Evolutionary conservation across 169 alveolate species (phyloP), one percentile per base, ranked within the genome.

Genomic region (Plasmodium vivax): DNA sequence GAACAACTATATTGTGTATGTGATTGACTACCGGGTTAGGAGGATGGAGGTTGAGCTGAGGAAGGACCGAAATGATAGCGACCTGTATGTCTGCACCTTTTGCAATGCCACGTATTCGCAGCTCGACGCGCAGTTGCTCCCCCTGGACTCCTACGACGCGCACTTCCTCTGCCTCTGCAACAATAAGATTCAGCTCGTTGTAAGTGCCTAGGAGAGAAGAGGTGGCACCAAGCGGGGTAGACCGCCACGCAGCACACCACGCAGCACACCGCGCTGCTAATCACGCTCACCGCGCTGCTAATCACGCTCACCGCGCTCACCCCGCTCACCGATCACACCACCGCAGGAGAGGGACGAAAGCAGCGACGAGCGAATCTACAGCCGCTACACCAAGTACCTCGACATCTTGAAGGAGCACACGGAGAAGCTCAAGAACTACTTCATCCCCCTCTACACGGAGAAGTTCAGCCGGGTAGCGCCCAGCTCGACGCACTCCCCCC

Each of bases 151-250:
- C 9, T 93, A 93, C 72, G 97, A 96, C 58, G 96, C 97, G 8
- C 97, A 96, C 41, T 96, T 96, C 82, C 84, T 96, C 7, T 96
- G 97, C 75, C 85, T 91, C 88, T 96, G 97, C 93, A 96, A 96
- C 45, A 83, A 96, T 32, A 96, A 95, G 85, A 95, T 96, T 19
- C 97, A 95, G 30, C 83, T 96, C 32, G 95, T 95, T 41, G 97
- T 96, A 88, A 83, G 97, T 92, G 9, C 38, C n/a, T 0, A 9
- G 58, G 2, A n/a, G 58, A n/a, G 2, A 8, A 38, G 45, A 6
- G 45, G 4, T 38, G 10, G 41, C 2, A 36, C 41, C 4, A 36
- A 36, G 45, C 45, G 6, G 45, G 1, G 45, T 23, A 23, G 27
- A 23, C 27, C 27, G 27, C 27, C 27, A 23, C 45, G 0, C 45